phyloP scores from a whole-genome alignment of 305 asterid genomes.

The Fraxinus platypoda region DNA sequence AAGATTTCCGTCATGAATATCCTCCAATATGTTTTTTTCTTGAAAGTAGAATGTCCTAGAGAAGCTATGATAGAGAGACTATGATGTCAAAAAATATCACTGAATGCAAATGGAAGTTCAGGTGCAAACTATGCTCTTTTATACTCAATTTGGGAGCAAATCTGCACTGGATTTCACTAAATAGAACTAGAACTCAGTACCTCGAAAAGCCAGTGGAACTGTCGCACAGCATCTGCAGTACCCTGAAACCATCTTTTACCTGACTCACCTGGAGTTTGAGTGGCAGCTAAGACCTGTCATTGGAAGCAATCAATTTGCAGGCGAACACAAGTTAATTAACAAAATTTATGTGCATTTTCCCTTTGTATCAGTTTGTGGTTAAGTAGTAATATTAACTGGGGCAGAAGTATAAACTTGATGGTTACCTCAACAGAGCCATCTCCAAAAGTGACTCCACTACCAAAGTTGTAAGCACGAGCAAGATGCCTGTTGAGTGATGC shows the following conservation, averaged over 20 bases:
- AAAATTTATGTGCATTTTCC: conserved; percentile 8
- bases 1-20: not conserved
- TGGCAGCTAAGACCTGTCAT: conserved; percentile 84
- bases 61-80: not conserved
- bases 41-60: not conserved
- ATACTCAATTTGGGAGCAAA: not conserved
- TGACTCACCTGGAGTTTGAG: conserved; percentile 91
- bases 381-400: not conserved
- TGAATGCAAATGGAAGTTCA: not conserved
- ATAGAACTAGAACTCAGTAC: conserved; percentile 34
- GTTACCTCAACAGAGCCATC: conserved; percentile 92
- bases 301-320: conserved; percentile 9
- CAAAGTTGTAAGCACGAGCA: conserved; percentile 76
- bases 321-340: conserved; percentile 1
- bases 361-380: not conserved
- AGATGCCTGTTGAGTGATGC: conserved; percentile 96
- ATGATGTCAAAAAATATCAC: not conserved
- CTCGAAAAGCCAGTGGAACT: conserved; percentile 98
- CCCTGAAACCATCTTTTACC: conserved; percentile 97
- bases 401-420: not conserved
- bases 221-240: conserved; percentile 95
- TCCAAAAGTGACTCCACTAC: conserved; percentile 76
- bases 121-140: not conserved
- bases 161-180: not conserved
- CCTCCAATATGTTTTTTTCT: not conserved